Percentiles rank a stretch among this genome's conserved stretches.
phyloP scores from a whole-genome alignment of 2,329 filamentous ascomycete genomes.

The Orbilia brochopaga region DNA sequence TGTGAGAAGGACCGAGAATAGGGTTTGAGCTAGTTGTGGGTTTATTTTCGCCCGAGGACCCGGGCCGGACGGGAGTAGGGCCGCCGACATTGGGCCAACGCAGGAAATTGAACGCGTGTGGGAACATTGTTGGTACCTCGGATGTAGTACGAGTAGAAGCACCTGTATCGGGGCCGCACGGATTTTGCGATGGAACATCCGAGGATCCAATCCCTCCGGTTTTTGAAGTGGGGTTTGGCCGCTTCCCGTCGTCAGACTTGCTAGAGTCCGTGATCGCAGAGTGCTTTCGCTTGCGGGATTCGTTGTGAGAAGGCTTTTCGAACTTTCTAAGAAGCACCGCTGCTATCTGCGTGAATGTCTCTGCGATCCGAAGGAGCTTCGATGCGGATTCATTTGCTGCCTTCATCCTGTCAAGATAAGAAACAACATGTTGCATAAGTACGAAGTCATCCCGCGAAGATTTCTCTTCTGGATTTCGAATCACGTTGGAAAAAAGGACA shows the following conservation, averaged over 20 bases:
- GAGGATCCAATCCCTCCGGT: constrained; percentile 23
- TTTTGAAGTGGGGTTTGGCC: constrained; percentile 33
- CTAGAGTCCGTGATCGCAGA: constrained; percentile 17
- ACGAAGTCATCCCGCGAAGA: constrained; percentile 51
- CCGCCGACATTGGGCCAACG: constrained; percentile 46
- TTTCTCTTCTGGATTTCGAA: constrained; percentile 56
- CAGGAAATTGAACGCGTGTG: constrained; percentile 46
- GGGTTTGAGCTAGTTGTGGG: constrained; percentile 9
- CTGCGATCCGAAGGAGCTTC: constrained; percentile 54
- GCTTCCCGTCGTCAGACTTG: constrained; percentile 14
- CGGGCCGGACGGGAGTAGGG: constrained; percentile 19
- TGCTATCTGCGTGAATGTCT: constrained; percentile 54
- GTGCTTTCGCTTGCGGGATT: constrained; percentile 50
- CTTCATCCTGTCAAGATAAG: constrained; percentile 53
- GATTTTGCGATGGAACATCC: constrained; percentile 12
- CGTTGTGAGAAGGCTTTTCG: constrained; percentile 42
- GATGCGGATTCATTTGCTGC: constrained; percentile 53
- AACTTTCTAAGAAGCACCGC: constrained; percentile 48
- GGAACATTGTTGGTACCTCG: constrained; percentile 39
- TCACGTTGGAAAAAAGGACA: constrained; percentile 66
- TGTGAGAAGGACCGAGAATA: constrained; percentile 11
- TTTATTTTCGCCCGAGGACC: constrained; percentile 40
- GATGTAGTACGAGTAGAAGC: constrained; percentile 6
- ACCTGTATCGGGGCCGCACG: not conserved
- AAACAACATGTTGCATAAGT: constrained; percentile 54